phyloP scores from a whole-genome alignment of 2,329 filamentous ascomycete species.

The Metarhizium robertsii region DNA sequence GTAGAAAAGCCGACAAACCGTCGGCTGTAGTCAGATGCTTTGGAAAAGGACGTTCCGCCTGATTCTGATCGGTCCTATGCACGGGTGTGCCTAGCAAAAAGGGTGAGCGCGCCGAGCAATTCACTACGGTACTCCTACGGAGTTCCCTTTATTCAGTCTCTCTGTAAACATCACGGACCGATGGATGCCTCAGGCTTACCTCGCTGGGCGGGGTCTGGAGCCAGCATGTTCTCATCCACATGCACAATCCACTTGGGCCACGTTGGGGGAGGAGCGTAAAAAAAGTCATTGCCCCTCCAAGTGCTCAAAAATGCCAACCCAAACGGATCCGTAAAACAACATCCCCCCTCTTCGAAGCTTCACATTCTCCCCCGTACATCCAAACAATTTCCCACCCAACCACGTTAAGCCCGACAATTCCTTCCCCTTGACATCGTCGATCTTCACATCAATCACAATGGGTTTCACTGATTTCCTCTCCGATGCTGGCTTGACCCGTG shows the following conservation, averaged over 20 bases:
- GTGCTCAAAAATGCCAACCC: neutral
- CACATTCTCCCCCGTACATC: neutral
- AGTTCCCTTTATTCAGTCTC: too few species aligned
- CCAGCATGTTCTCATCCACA: too few species aligned
- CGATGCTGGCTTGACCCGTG: constrained; percentile 44
- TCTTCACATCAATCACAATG: constrained; percentile 34
- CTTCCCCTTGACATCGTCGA: neutral
- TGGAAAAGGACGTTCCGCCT: too few species aligned
- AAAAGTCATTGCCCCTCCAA: constrained; percentile 6
- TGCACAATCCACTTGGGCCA: neutral
- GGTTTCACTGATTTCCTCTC: constrained; percentile 57
- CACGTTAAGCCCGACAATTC: neutral
- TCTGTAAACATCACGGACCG: too few species aligned
- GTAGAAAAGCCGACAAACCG: too few species aligned
- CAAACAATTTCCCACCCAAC: neutral
- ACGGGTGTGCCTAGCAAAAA: too few species aligned
- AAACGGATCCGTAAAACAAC: constrained; percentile 1
- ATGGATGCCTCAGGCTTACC: constrained; percentile 1
- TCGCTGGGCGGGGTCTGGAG: neutral
- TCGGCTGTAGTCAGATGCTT: too few species aligned
- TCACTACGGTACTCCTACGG: too few species aligned
- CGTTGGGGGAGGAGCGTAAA: neutral
- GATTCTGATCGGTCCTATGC: too few species aligned
- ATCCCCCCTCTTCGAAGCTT: constrained; percentile 1
- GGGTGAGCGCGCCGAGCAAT: too few species aligned